Evolutionary conservation across 2,329 filamentous ascomycete genomes (phyloP).

Genomic region (Ceratocystis cacaofunesta): DNA sequence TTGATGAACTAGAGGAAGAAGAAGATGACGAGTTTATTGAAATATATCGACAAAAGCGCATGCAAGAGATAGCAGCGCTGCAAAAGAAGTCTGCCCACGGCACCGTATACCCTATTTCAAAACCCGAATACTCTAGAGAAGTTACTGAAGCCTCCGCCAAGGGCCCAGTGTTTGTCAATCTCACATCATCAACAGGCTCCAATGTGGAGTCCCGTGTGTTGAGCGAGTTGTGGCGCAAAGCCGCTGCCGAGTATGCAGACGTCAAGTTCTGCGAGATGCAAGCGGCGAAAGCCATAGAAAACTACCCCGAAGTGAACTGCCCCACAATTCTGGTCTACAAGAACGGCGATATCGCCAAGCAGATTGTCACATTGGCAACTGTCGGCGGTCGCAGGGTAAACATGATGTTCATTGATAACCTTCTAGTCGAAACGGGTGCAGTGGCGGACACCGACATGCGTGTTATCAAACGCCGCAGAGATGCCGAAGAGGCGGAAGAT

Average conservation of each 20-base stretch:
- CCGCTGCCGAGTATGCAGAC: slow-evolving; percentile 76
- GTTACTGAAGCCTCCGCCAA: slow-evolving; percentile 80
- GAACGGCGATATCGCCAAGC: slow-evolving; percentile 80
- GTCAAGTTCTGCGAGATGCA: slow-evolving; percentile 96
- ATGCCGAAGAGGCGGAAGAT: slow-evolving; percentile 46
- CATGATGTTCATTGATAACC: slow-evolving; percentile 60
- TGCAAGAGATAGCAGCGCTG: slow-evolving; percentile 64
- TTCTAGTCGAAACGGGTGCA: slow-evolving; percentile 71
- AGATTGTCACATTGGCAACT: slow-evolving; percentile 77
- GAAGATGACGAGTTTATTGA: slow-evolving; percentile 90
- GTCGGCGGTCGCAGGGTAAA: slow-evolving; percentile 57
- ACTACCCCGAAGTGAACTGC: slow-evolving; percentile 87
- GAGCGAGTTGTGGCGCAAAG: slow-evolving; percentile 70
- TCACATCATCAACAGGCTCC: slow-evolving; percentile 61
- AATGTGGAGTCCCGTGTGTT: slow-evolving; percentile 77
- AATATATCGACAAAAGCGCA: slow-evolving; percentile 71
- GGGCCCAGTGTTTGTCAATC: slow-evolving; percentile 56
- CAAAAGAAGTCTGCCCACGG: slow-evolving; percentile 69
- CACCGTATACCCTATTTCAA: slow-evolving; percentile 83
- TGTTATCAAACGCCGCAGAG: slow-evolving; percentile 46
- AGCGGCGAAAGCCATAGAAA: slow-evolving; percentile 85
- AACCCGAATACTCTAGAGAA: slow-evolving; percentile 80
- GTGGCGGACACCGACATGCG: slow-evolving; percentile 66
- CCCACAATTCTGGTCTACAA: slow-evolving; percentile 87
- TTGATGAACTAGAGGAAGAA: slow-evolving; percentile 85